phyloP scores from a whole-genome alignment of 83 land plant genomes.

The Thuja plicata region DNA sequence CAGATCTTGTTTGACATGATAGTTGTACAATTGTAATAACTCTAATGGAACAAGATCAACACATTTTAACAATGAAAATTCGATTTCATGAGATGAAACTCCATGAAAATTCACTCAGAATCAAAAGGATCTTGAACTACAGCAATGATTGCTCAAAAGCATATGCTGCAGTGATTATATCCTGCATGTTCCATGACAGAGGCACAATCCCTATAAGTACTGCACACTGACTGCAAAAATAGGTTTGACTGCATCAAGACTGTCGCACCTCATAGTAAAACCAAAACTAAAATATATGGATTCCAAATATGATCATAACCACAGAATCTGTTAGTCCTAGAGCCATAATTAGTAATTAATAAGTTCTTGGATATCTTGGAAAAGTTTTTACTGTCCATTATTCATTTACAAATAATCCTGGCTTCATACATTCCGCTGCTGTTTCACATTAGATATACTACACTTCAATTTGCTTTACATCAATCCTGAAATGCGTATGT shows the following conservation, averaged over 20 bases:
- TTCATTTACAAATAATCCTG: neutral
- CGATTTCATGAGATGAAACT: neutral
- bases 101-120: neutral
- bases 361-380: too few relatives aligned
- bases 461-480: neutral
- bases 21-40: neutral
- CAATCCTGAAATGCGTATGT: neutral
- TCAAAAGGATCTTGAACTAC: neutral
- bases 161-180: neutral
- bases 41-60: neutral
- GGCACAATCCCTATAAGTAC: neutral
- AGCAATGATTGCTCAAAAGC: too few relatives aligned
- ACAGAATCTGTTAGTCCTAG: too few relatives aligned
- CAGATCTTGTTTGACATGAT: neutral
- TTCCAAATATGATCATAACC: too few relatives aligned
- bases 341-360: too few relatives aligned
- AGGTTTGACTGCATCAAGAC: neutral
- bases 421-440: neutral
- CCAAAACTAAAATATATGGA: too few relatives aligned
- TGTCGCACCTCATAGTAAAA: too few relatives aligned
- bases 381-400: too few relatives aligned
- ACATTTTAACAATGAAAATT: neutral
- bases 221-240: neutral
- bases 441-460: neutral
- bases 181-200: neutral